Percentiles rank a stretch among this genome's conserved stretches.
Conservation (phyloP, 805 yeast species). For the Myxozyma mucilagina region DNA sequence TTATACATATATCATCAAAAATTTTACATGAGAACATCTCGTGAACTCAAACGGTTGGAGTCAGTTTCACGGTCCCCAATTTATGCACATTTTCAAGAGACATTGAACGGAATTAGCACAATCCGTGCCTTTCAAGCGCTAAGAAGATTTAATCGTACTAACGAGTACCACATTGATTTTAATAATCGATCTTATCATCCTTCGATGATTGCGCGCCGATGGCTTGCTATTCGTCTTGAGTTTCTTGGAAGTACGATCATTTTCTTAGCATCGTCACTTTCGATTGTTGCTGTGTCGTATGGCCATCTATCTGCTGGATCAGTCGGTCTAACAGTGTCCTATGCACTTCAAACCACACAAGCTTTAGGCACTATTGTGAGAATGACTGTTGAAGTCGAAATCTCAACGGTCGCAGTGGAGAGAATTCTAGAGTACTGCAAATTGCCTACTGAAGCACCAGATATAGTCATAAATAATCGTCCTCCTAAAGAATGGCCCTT, state of each 20-base stretch:
- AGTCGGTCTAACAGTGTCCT: conserved; percentile 90
- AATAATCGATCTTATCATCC: conserved; percentile 93
- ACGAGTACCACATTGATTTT: conserved; percentile 62
- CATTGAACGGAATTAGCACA: conserved; percentile 72
- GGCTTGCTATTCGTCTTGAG: conserved; percentile 95
- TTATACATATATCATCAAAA: conserved; percentile 69
- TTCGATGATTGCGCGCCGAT: conserved; percentile 86
- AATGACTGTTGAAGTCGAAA: conserved; percentile 97
- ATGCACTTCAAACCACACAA: conserved; percentile 89
- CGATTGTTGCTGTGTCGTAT: conserved; percentile 64
- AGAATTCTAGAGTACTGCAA: conserved; percentile 84
- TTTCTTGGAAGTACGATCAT: conserved; percentile 86
- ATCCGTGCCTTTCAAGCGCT: conserved; percentile 70
- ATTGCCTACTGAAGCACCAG: conserved; percentile 79
- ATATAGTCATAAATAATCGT: conserved; percentile 57
- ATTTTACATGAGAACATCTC: conserved; percentile 64
- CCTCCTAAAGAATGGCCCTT: conserved; percentile 76
- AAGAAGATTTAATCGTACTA: conserved; percentile 58
- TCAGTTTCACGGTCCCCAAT: conserved; percentile 73
- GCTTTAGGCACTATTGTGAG: conserved; percentile 95
- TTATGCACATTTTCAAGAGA: conserved; percentile 79
- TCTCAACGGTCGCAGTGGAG: conserved; percentile 94
- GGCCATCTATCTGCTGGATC: conserved; percentile 85
- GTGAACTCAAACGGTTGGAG: conserved; percentile 75
- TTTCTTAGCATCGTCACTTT: conserved; percentile 77